Percentiles rank a stretch among this genome's conserved stretches.
Conservation (phyloP, 495 filamentous ascomycete genomes). For the Hypoxylon lienhwacheense region DNA sequence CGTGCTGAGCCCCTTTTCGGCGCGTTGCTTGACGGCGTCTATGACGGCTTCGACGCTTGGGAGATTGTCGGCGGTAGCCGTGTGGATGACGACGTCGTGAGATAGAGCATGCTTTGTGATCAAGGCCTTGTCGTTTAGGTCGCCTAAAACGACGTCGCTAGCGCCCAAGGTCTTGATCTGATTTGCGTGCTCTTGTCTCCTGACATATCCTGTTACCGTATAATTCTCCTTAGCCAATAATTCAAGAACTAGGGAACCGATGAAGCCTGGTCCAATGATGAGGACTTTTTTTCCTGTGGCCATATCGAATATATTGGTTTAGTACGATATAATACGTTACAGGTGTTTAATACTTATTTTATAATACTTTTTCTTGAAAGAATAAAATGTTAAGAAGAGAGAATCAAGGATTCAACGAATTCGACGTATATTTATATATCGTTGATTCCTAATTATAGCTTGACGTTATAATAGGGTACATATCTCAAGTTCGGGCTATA, state of each 20-base stretch:
- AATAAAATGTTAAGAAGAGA: too few relatives aligned
- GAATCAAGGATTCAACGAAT: too few relatives aligned
- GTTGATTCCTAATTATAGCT: too few relatives aligned
- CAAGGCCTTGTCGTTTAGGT: constrained; percentile 21
- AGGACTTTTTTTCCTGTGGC: constrained; percentile 38
- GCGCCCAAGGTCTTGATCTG: constrained; percentile 24
- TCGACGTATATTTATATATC: too few relatives aligned
- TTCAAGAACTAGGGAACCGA: constrained; percentile 45
- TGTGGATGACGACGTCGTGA: constrained; percentile 45
- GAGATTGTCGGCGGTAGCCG: constrained; percentile 44
- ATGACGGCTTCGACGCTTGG: constrained; percentile 41
- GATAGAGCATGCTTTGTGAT: constrained; percentile 38
- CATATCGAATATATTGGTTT: constrained; percentile 9
- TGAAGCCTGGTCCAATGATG: constrained; percentile 47
- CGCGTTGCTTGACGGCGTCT: constrained; percentile 39
- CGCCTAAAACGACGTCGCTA: constrained; percentile 37
- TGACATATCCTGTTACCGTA: constrained; percentile 39
- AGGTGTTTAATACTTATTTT: too few relatives aligned
- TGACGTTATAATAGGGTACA: too few relatives aligned
- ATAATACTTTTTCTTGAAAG: not conserved
- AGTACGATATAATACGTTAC: too few relatives aligned
- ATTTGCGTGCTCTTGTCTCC: constrained; percentile 34
- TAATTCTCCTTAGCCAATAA: constrained; percentile 40
- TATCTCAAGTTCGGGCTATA: too few relatives aligned
- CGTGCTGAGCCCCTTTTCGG: constrained; percentile 26